Conservation (phyloP, 1,139 yeast species). For the Blastobotrys indianensis region DNA sequence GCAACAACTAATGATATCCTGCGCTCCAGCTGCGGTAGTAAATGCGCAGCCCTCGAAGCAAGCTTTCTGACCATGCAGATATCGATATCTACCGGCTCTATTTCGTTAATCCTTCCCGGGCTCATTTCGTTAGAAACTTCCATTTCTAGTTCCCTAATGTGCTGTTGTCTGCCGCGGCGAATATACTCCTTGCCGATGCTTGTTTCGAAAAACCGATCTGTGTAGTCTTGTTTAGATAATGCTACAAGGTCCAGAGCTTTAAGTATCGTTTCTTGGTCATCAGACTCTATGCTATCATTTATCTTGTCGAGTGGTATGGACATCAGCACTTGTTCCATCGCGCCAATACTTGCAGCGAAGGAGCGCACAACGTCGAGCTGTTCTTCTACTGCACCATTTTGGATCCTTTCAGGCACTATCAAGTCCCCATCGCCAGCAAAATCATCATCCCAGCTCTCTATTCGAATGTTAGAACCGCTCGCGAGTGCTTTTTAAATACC, state of each 20-base stretch:
- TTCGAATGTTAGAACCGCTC: background rate
- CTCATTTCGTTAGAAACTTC: background rate
- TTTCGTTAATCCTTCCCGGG: constrained; percentile 2
- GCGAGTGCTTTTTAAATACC: too few species aligned
- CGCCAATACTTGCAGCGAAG: constrained; percentile 17
- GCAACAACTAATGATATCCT: background rate
- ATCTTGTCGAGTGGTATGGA: constrained; percentile 16
- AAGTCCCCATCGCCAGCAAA: constrained; percentile 14
- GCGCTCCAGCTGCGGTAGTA: constrained; percentile 8
- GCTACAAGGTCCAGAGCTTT: constrained; percentile 23
- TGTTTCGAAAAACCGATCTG: constrained; percentile 16
- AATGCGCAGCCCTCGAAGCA: constrained; percentile 9
- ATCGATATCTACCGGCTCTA: constrained; percentile 11
- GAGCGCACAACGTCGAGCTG: constrained; percentile 19
- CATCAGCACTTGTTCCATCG: constrained; percentile 18
- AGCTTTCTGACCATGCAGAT: constrained; percentile 10
- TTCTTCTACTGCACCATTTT: constrained; percentile 10
- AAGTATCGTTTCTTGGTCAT: constrained; percentile 9
- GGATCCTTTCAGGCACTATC: constrained; percentile 1
- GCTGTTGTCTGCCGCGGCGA: background rate
- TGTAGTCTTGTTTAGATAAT: constrained; percentile 20
- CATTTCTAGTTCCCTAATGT: background rate
- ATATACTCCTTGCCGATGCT: constrained; percentile 18
- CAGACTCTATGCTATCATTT: constrained; percentile 7
- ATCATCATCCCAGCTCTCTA: constrained; percentile 26